These are phyloP conservation scores for Neohortaea acidophila DNA, from an alignment of 495 filamentous ascomycete genomes.

Conservation along the genomic window DNA sequence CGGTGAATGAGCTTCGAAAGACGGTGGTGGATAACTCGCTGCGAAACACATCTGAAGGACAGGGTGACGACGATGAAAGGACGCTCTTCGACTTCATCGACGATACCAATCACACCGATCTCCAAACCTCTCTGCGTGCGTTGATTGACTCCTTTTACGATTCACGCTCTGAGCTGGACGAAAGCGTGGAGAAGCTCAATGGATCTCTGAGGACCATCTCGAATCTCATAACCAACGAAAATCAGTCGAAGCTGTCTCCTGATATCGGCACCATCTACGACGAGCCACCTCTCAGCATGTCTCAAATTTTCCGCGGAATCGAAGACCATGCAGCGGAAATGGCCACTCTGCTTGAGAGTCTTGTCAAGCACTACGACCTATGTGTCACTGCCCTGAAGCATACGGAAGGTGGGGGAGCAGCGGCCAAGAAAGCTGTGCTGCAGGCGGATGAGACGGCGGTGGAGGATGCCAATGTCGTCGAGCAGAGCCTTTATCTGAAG, in stretches of 20 bases:
- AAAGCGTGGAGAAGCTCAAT: conserved; percentile 3
- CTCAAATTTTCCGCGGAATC: conserved; percentile 52
- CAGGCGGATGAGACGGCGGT: conserved; percentile 23
- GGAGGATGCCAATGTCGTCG: conserved; percentile 1
- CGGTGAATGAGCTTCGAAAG: conserved; percentile 50
- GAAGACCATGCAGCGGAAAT: conserved; percentile 70
- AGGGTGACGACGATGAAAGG: background rate
- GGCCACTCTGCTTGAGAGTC: conserved; percentile 62
- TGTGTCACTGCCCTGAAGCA: conserved; percentile 85
- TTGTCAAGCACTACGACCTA: conserved; percentile 87
- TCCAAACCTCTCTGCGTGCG: conserved; percentile 49
- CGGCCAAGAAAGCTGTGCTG: conserved; percentile 41
- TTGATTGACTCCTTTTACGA: conserved; percentile 39
- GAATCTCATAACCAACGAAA: conserved; percentile 25
- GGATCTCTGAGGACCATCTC: background rate
- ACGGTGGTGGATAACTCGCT: conserved; percentile 64
- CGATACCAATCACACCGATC: conserved; percentile 54
- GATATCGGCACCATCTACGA: conserved; percentile 12
- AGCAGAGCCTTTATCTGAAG: conserved; percentile 23
- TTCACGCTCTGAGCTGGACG: conserved; percentile 15
- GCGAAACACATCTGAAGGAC: conserved; percentile 12
- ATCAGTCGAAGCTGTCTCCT: background rate
- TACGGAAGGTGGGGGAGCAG: conserved; percentile 75
- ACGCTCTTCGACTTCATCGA: conserved; percentile 84
- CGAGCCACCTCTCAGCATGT: conserved; percentile 32